Percentiles rank a stretch among this genome's conserved stretches.
These are phyloP conservation scores for Stachybotrys elegans DNA, from an alignment of 2,329 filamentous ascomycete species.

Conservation along the genomic window DNA sequence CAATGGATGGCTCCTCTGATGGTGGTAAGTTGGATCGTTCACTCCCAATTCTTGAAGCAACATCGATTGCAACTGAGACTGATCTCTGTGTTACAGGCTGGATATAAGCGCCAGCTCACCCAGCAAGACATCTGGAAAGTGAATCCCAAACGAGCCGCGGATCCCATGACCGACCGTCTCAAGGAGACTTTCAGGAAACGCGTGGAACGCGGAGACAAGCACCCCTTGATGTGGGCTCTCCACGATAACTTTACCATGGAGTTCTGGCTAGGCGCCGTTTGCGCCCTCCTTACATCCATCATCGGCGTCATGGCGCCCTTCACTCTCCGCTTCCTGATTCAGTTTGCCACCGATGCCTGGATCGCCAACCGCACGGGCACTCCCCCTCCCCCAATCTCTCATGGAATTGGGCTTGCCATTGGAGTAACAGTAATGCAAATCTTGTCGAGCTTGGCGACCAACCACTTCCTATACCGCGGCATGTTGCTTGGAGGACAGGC, in stretches of 20 bases:
- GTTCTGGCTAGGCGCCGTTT: conserved; percentile 78
- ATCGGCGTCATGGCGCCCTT: conserved; percentile 82
- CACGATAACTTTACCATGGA: conserved; percentile 83
- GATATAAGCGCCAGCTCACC: conserved; percentile 80
- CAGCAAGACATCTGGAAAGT: conserved; percentile 83
- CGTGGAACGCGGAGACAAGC: conserved; percentile 61
- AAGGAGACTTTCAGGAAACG: conserved; percentile 64
- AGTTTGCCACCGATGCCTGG: conserved; percentile 78
- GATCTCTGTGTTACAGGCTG: conserved; percentile 45
- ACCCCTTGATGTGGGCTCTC: conserved; percentile 73
- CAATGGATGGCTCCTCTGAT: conserved; percentile 90
- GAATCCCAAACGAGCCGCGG: conserved; percentile 73
- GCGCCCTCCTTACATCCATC: conserved; percentile 67
- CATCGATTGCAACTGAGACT: background rate
- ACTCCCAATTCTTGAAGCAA: conserved; percentile 6
- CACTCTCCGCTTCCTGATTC: conserved; percentile 78
- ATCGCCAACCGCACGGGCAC: conserved; percentile 45
- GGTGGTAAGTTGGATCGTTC: conserved; percentile 47
- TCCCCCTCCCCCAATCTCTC: conserved; percentile 62
- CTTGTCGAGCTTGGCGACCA: conserved; percentile 71
- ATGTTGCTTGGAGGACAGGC: conserved; percentile 87
- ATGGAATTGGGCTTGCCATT: conserved; percentile 76
- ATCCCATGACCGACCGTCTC: conserved; percentile 62
- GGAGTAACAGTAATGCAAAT: conserved; percentile 85
- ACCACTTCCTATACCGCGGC: conserved; percentile 88